A percentile compares a stretch with the other conserved stretches of the same genome.
Conservation (phyloP, 2,329 filamentous ascomycete genomes). For the Pseudocercospora cruenta region DNA sequence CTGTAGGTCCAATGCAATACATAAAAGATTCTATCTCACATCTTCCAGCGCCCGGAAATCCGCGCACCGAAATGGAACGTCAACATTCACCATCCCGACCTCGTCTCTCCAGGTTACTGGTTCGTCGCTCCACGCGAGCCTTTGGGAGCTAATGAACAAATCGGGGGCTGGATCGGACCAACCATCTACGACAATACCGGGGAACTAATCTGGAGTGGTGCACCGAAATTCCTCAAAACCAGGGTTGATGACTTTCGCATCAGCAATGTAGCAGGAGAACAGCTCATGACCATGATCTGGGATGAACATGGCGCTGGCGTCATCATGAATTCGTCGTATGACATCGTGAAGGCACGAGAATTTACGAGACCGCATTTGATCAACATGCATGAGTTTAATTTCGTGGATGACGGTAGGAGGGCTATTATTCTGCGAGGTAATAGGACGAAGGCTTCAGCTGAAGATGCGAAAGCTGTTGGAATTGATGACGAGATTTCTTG, state of each 20-base stretch:
- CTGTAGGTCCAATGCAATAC: background rate
- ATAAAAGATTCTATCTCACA: background rate
- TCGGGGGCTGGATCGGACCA: slow-evolving; percentile 18
- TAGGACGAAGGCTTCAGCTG: slow-evolving; percentile 2
- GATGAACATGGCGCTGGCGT: slow-evolving; percentile 10
- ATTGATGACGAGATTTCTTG: slow-evolving; percentile 7
- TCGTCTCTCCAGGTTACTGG: slow-evolving; percentile 18
- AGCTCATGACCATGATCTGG: slow-evolving; percentile 15
- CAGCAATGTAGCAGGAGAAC: slow-evolving; percentile 18
- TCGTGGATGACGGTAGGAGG: slow-evolving; percentile 17
- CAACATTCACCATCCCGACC: slow-evolving; percentile 15
- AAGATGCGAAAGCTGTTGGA: background rate
- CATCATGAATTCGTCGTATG: slow-evolving; percentile 12
- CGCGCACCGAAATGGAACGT: slow-evolving; percentile 17
- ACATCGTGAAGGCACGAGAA: slow-evolving; percentile 2
- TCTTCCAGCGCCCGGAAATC: slow-evolving; percentile 15
- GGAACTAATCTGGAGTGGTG: slow-evolving; percentile 20
- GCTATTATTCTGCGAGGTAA: slow-evolving; percentile 17
- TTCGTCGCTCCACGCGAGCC: slow-evolving; percentile 18
- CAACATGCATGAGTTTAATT: slow-evolving; percentile 24
- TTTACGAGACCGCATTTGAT: background rate
- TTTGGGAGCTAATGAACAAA: slow-evolving; percentile 11
- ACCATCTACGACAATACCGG: slow-evolving; percentile 19
- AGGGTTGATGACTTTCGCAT: slow-evolving; percentile 24
- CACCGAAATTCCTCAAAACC: slow-evolving; percentile 9